These are phyloP conservation scores for Chamaenerion angustifolium DNA, from an alignment of 345 rosid genomes.

Conservation along the genomic window DNA sequence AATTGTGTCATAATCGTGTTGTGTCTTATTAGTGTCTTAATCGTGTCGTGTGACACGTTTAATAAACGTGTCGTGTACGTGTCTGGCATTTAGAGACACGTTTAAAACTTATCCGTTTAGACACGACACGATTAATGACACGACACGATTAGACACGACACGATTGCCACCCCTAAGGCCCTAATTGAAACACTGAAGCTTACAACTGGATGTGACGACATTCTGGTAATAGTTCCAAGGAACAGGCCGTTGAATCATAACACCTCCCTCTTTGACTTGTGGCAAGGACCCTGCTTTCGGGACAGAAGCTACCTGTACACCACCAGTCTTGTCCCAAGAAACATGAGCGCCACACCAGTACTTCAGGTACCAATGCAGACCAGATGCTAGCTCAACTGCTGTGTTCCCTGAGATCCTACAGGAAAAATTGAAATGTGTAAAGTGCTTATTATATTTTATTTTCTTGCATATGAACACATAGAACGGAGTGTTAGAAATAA, in stretches of 20 bases:
- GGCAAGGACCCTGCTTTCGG: slow-evolving; percentile 67
- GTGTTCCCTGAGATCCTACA: slow-evolving; percentile 70
- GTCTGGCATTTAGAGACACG: too few relatives aligned
- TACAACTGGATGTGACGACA: slow-evolving; percentile 91
- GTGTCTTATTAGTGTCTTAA: too few relatives aligned
- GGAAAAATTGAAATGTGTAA: slow-evolving; percentile 1
- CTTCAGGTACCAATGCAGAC: slow-evolving; percentile 88
- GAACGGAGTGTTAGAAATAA: too few relatives aligned
- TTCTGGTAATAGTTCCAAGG: slow-evolving; percentile 98
- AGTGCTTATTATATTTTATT: neutral
- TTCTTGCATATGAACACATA: too few relatives aligned
- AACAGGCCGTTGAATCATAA: slow-evolving; percentile 65
- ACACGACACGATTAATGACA: too few relatives aligned
- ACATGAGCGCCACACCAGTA: slow-evolving; percentile 79
- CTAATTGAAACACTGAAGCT: slow-evolving; percentile 14
- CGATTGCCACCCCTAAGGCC: too few relatives aligned
- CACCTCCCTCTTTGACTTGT: slow-evolving; percentile 38
- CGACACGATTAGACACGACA: too few relatives aligned
- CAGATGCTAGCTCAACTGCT: slow-evolving; percentile 78
- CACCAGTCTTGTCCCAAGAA: slow-evolving; percentile 95
- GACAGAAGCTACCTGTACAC: slow-evolving; percentile 61
- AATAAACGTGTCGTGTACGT: too few relatives aligned
- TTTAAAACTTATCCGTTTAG: too few relatives aligned
- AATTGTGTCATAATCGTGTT: too few relatives aligned
- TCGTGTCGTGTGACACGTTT: too few relatives aligned